phyloP scores from a whole-genome alignment of 345 rosid genomes.

The Gossypium sturtianum region DNA sequence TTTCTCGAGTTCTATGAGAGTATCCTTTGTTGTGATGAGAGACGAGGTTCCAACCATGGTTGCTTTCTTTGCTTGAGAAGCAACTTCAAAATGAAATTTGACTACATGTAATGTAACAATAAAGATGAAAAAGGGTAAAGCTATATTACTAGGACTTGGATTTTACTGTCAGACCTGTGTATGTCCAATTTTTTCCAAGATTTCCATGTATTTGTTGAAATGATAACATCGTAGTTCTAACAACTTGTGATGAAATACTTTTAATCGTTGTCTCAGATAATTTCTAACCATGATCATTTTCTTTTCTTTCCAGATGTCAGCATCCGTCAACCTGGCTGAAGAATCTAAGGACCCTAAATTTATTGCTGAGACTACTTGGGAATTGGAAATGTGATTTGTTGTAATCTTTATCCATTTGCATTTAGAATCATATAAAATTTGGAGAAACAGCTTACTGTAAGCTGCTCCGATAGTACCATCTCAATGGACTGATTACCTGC shows the following conservation, averaged over 20 bases:
- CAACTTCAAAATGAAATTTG: not conserved
- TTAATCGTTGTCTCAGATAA: not conserved
- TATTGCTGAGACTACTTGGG: conserved; percentile 15
- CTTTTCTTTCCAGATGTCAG: conserved; percentile 11
- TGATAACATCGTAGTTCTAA: not conserved
- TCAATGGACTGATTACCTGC: not conserved
- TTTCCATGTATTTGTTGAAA: not conserved
- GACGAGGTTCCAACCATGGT: not conserved
- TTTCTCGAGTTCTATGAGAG: not conserved
- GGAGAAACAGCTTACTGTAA: conserved; percentile 8
- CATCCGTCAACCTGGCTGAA: conserved; percentile 12
- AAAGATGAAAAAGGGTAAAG: not conserved
- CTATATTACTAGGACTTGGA: too few relatives aligned
- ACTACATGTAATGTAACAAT: not conserved
- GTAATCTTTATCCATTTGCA: conserved; percentile 5
- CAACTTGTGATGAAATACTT: not conserved
- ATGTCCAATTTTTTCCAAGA: too few relatives aligned
- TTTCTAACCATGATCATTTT: not conserved
- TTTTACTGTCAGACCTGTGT: too few relatives aligned
- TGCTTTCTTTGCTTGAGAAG: not conserved
- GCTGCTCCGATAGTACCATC: conserved; percentile 1
- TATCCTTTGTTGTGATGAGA: not conserved
- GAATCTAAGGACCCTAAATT: conserved; percentile 10
- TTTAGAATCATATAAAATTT: conserved; percentile 10
- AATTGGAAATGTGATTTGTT: conserved; percentile 14